Base-by-base conservation (phyloP, 441 rosid genomes). In the Capsella rubella region DNA sequence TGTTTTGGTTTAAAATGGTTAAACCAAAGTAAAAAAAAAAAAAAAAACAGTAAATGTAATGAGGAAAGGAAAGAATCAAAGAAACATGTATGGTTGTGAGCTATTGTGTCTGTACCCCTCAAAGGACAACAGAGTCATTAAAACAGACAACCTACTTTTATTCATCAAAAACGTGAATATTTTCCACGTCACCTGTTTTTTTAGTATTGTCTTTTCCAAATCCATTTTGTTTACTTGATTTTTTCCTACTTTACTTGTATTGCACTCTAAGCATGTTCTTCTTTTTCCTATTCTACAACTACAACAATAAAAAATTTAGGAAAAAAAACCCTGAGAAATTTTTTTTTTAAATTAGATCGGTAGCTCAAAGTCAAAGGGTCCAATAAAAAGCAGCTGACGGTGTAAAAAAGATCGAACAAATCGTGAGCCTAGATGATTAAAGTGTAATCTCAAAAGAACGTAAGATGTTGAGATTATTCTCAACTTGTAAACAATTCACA, bases 211-310 rank as follows among this genome's bases (percentile, higher is more conserved):
- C 42, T 29, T 46, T 70, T 54, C 46, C 65, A 75, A 56, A 18
- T 70, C 67, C 14, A 52, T 56, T 16, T 31, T 54, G 13, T 16
- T 25, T 47, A 70, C 57, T 67, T 42, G 35, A 62, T 67, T 61
- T 56, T 56, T 63, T 50, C 18, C 40, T 73, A 63, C 89, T 82
- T 87, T 85, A 83, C 92, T 84, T 87, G 76, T 40, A 53, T 50
- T 62, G 70, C 84, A 87, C 89, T 84, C 92, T 57, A 67, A 78
- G 88, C 76, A 84, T 84, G 82, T 78, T 73, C 58, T 68, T 40
- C 64, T 76, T 71, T 58, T 34, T 47, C 55, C 56, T 65, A 60
- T 77, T 56, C 73, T 42, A 51, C 32, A 39, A 69, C 53, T 53
- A 37, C 8, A 32, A 32, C 25, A 21, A 21, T 21, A 32, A 46